phyloP scores from a whole-genome alignment of 1,284 basidiomycete species.

The Austroboletus novae-zelandiae region DNA sequence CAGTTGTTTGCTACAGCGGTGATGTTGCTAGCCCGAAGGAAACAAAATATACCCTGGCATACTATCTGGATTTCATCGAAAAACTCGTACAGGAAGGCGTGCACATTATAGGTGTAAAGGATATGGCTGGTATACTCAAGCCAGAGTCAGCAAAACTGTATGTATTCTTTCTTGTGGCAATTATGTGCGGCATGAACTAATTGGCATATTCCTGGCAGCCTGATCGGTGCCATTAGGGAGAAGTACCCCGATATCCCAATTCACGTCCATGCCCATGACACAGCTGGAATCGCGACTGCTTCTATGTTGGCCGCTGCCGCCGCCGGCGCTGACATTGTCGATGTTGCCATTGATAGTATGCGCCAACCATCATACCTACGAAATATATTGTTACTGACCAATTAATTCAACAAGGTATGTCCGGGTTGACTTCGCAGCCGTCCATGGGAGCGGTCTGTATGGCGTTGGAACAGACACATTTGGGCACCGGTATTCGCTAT shows the following conservation, averaged over 20 bases:
- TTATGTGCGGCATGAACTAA: conserved; percentile 4
- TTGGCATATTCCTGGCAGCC: conserved; percentile 41
- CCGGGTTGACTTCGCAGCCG: conserved; percentile 96
- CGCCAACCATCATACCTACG: conserved; percentile 5
- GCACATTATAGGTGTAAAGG: conserved; percentile 98
- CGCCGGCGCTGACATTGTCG: conserved; percentile 97
- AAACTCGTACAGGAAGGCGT: conserved; percentile 95
- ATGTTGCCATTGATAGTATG: conserved; percentile 97
- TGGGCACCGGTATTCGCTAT: conserved; percentile 97
- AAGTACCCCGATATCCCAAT: conserved; percentile 98
- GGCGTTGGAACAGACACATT: conserved; percentile 91
- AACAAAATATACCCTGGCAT: conserved; percentile 97
- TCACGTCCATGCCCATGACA: conserved; percentile 99
- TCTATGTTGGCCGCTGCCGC: conserved; percentile 96
- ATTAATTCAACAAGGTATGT: conserved; percentile 73
- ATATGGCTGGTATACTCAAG: conserved; percentile 99
- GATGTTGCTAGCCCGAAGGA: conserved; percentile 95
- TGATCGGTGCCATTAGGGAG: conserved; percentile 92
- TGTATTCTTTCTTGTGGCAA: conserved; percentile 24
- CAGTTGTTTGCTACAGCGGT: conserved; percentile 98
- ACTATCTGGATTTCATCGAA: conserved; percentile 96
- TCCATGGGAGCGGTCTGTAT: conserved; percentile 97
- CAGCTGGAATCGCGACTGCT: conserved; percentile 95
- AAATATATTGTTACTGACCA: conserved; percentile 7
- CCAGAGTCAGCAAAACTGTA: conserved; percentile 90